These are phyloP conservation scores for Phytophthora citricola DNA, from an alignment of 352 stramenopile genomes.

Conservation along the genomic window DNA sequence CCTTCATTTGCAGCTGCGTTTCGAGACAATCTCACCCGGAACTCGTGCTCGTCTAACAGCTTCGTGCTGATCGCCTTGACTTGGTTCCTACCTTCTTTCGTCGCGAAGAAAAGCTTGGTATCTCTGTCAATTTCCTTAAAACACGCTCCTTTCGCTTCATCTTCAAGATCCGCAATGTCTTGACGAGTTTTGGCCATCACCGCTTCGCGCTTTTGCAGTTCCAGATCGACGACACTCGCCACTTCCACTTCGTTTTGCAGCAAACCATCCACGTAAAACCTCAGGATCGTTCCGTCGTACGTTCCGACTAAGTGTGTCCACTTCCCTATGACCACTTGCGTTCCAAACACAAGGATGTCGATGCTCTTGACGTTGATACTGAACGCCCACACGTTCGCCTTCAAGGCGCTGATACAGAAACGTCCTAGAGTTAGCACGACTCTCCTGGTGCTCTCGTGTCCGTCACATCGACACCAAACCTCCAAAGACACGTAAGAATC, in stretches of 20 bases:
- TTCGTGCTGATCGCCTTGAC: constrained; percentile 71
- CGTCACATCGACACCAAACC: constrained; percentile 76
- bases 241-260: constrained; percentile 78
- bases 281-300: constrained; percentile 88
- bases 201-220: constrained; percentile 67
- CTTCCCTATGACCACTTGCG: constrained; percentile 59
- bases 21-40: constrained; percentile 75
- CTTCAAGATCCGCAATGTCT: constrained; percentile 79
- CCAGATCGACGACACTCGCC: constrained; percentile 70
- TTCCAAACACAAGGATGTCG: constrained; percentile 69
- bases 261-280: constrained; percentile 84
- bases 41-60: constrained; percentile 86
- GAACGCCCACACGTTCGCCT: constrained; percentile 82
- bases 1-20: constrained; percentile 18
- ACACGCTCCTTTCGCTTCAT: constrained; percentile 71
- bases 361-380: constrained; percentile 83
- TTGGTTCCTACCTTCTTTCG: constrained; percentile 76
- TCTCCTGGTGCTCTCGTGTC: constrained; percentile 70
- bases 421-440: constrained; percentile 79
- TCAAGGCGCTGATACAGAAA: constrained; percentile 74
- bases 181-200: constrained; percentile 77
- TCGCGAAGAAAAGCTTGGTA: constrained; percentile 65
- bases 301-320: constrained; percentile 91
- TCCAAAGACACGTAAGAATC: constrained; percentile 73
- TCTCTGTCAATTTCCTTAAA: constrained; percentile 82